Percentiles rank a stretch among this genome's conserved stretches.
Evolutionary conservation across 1,284 basidiomycete species (phyloP).

Genomic region (Fomes fomentarius): DNA sequence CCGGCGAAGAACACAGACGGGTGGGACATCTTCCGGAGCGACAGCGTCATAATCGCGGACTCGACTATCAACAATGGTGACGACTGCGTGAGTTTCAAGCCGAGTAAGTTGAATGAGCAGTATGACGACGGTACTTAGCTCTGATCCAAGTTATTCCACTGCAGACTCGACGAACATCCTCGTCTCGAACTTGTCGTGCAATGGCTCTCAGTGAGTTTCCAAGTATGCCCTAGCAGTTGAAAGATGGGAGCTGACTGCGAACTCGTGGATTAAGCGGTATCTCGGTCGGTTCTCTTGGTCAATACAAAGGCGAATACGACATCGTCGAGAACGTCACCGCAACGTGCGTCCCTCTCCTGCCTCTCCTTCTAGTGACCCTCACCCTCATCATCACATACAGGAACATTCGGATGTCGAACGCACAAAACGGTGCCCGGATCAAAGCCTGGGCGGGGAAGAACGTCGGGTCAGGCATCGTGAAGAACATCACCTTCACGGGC

Average conservation of each 20-base stretch:
- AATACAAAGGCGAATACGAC: constrained; percentile 52
- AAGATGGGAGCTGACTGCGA: not conserved
- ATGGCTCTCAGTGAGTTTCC: constrained; percentile 42
- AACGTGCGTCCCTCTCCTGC: constrained; percentile 25
- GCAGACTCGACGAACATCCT: constrained; percentile 44
- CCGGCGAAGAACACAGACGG: constrained; percentile 59
- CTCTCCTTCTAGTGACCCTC: not conserved
- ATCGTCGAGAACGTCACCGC: constrained; percentile 50
- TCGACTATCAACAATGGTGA: constrained; percentile 38
- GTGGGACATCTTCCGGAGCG: constrained; percentile 62
- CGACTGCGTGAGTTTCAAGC: constrained; percentile 50
- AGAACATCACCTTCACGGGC: constrained; percentile 44
- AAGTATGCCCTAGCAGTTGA: no score
- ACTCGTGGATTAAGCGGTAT: constrained; percentile 38
- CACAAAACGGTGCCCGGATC: constrained; percentile 54
- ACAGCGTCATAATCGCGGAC: constrained; percentile 35
- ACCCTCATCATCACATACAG: constrained; percentile 14
- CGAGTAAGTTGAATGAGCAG: constrained; percentile 31
- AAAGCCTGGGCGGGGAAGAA: constrained; percentile 45
- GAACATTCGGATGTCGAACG: constrained; percentile 51
- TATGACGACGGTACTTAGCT: not conserved
- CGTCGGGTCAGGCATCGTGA: constrained; percentile 39
- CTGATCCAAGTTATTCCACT: not conserved
- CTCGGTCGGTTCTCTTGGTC: constrained; percentile 49
- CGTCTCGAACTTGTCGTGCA: constrained; percentile 47